Conservation (phyloP, 2,329 filamentous ascomycete genomes). For the Beauveria sp. region DNA sequence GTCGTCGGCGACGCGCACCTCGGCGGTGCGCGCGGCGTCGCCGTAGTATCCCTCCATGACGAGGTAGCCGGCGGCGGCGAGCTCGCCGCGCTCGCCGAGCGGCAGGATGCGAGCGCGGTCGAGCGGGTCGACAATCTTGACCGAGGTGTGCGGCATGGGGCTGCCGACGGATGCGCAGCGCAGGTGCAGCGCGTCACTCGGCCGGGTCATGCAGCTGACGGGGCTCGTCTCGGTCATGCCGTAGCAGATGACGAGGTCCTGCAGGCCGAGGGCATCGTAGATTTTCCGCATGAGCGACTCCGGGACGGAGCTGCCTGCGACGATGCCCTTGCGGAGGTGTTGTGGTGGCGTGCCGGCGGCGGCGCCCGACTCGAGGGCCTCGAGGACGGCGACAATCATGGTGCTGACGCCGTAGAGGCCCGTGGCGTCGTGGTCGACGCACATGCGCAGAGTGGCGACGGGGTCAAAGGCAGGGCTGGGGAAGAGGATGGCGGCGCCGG, state of each 20-base stretch:
- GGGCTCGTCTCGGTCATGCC: constrained; percentile 90
- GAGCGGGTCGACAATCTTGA: constrained; percentile 66
- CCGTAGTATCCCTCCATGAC: constrained; percentile 88
- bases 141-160: constrained; percentile 71
- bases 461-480: constrained; percentile 84
- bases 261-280: constrained; percentile 65
- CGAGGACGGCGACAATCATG: constrained; percentile 87
- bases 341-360: constrained; percentile 18
- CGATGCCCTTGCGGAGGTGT: constrained; percentile 77
- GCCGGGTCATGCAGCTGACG: constrained; percentile 74
- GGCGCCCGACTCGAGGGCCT: constrained; percentile 52
- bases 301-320: constrained; percentile 79
- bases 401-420: constrained; percentile 84
- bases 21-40: constrained; percentile 60
- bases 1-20: constrained; percentile 49
- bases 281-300: constrained; percentile 71
- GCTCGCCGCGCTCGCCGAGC: constrained; percentile 64
- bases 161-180: constrained; percentile 69
- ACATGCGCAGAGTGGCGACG: constrained; percentile 55
- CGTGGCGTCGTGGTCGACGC: constrained; percentile 45
- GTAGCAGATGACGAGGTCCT: constrained; percentile 86
- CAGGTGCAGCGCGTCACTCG: constrained; percentile 64
- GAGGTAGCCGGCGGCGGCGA: constrained; percentile 76
- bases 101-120: constrained; percentile 54
- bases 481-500: constrained; percentile 72